Evolutionary conservation across 805 yeast species (phyloP), one percentile per base, ranked within the genome.

Genomic region (Lipomyces starkeyi): DNA sequence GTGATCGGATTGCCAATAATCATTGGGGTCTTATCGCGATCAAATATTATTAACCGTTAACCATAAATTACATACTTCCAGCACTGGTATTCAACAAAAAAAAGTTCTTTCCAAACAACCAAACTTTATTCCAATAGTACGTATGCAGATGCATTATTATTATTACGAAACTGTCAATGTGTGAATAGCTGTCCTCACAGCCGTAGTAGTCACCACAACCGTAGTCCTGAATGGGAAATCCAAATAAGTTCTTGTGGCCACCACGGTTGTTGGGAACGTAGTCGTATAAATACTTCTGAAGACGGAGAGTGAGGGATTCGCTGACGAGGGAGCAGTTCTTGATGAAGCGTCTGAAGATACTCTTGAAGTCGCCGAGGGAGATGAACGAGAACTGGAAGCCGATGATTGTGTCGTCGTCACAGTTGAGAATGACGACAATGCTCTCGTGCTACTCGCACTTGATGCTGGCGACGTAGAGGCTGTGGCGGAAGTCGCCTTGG

Each of bases 401-500:
- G 58, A 55, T 14, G 37, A 17, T 20, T 9, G 17, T 14, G 58
- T 55, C 11, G 35, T 29, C 8, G 58, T 55, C 20, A 29, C 20
- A 34, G 58, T 55, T n/a, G 37, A 55, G 37, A 55, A 55, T 20
- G 58, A n/a, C 9, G 58, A 55, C 9, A n/a, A 17, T n/a, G 7
- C 49, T 5, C 20, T 43, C n/a, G 49, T 43, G 49, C 22, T n/a
- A 17, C 49, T 43, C 9, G 49, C 49, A 17, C 20, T 43, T n/a
- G 49, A 43, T 55, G 7, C 6, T 29, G 7, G 32, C 58, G 58
- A 55, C 43, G 35, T n/a, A 20, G 37, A 34, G 9, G 22, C 8
- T 17, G 58, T 8, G n/a, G 9, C 37, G 58, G 20, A 29, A 17
- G 58, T 8, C 8, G 37, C n/a, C 9, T 3, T 4, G 20, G 35